Base-by-base conservation (phyloP, 1,284 basidiomycete genomes). In the Amylostereum areolatum region DNA sequence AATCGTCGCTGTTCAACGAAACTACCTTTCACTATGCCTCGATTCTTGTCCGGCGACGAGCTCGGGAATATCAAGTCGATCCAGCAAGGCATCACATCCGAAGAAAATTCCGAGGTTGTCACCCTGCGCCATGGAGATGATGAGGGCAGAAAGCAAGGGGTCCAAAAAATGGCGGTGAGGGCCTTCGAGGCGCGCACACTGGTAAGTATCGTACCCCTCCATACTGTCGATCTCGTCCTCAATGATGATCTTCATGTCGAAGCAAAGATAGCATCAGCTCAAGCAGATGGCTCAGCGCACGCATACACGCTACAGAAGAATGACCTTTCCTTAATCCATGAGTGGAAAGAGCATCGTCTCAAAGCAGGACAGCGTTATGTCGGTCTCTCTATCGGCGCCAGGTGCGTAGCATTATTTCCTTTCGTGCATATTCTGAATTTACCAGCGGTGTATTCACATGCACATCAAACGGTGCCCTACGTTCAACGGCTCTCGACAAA, bases 1-100 rank as follows among this genome's bases (percentile, higher is more conserved):
- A 18, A 18, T 18, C 18, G 18, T 18, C 18, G 18, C 18, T 18
- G 18, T 18, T 18, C 18, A 18, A 18, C 18, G 18, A 18, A 18
- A 18, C 18, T 18, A 18, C 18, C 18, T 27, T 24, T 24, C 24
- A 29, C 36, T 49, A 87, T 88, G 85, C 67, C 77, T 62, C 73
- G 73, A 51, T 89, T 88, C 65, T 66, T 87, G 42, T 63, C 77
- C 47, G 86, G 85, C 52, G 88, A 90, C 64, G 81, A 86, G 55
- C 78, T 86, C 27, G 88, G 88, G 27, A 77, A 76, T 49, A 73
- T 90, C 51, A 89, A 88, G 64, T 63, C 75, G 7, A 57, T 87
- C 47, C 65, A 57, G n/a, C 83, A 76, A 52, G 45, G 61, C 36
- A 40, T 59, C 55, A 37, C 58, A 55, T 46, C 55, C 29, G 46